Evolutionary conservation across 108 stramenopile species (phyloP).

Genomic region (Skeletonema tropicum): DNA sequence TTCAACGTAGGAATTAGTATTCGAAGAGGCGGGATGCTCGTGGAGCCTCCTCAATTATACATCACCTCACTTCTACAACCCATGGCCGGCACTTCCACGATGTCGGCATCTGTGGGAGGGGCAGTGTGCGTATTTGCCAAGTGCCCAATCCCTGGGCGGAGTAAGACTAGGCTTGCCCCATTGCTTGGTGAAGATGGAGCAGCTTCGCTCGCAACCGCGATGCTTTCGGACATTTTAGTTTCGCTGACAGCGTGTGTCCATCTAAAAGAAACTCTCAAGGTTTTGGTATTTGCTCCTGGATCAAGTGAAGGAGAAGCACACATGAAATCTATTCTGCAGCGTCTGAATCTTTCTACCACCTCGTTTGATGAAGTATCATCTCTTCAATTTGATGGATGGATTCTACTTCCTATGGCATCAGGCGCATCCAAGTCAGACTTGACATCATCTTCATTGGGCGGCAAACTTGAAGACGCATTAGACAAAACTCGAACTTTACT

Average conservation of each 20-base stretch:
- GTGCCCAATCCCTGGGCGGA: slow-evolving; percentile 74
- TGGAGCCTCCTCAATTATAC: too few relatives aligned
- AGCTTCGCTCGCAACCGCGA: slow-evolving; percentile 69
- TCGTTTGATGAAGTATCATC: neutral
- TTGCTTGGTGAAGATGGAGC: slow-evolving; percentile 72
- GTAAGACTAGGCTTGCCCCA: slow-evolving; percentile 75
- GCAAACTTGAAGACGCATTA: slow-evolving; percentile 68
- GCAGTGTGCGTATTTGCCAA: slow-evolving; percentile 82
- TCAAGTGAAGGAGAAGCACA: slow-evolving; percentile 32
- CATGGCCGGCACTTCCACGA: too few relatives aligned
- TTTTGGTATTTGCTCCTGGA: slow-evolving; percentile 72
- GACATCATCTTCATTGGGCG: slow-evolving; percentile 63
- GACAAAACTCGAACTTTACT: slow-evolving; percentile 45
- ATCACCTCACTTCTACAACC: too few relatives aligned
- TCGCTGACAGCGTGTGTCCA: slow-evolving; percentile 42
- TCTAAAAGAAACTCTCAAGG: slow-evolving; percentile 49
- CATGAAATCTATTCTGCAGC: slow-evolving; percentile 52
- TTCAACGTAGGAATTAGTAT: too few relatives aligned
- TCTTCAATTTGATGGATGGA: slow-evolving; percentile 27
- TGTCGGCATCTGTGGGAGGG: slow-evolving; percentile 26
- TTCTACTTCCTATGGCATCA: slow-evolving; percentile 54
- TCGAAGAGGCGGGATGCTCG: too few relatives aligned
- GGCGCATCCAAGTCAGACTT: slow-evolving; percentile 33
- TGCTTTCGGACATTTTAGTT: slow-evolving; percentile 79
- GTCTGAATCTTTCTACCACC: slow-evolving; percentile 25